Base-by-base conservation (phyloP, 495 filamentous ascomycete species). In the Beverwykella pulmonaria region DNA sequence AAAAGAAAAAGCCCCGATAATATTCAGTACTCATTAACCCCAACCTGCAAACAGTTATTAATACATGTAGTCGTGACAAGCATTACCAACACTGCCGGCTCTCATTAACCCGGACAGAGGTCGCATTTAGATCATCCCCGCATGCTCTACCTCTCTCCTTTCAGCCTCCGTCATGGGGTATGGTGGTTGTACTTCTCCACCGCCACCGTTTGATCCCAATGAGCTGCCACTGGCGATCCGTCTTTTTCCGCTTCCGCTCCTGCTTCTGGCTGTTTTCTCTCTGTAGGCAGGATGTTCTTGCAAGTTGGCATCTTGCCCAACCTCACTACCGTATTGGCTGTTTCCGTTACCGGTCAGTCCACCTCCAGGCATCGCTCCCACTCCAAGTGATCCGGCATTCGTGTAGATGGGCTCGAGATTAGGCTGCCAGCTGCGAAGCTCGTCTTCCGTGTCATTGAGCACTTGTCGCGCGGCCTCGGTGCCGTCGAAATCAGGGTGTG, bases 361-460 rank as follows among this genome's bases (percentile, higher is more conserved):
- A 20, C 60, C 56, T 52, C 67, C 67, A 19, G 65, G 70, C 71
- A 73, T 70, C 22, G 72, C 73, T 23, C 75, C 74, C 0, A 61
- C 66, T 36, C 75, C 74, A 52, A 79, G 61, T 12, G 52, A 59
- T 1, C 73, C 72, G 20, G 82, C 81, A 4, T 73, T 52, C 5
- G 75, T 78, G 1, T 68, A 70, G 55, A 88, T 78, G 9, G 85
- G 84, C 68, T 87, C 86, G 3, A 84, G 70, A n/a, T 79, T 78
- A 9, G 83, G 79, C 48, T 82, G 77, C 92, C 92, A 97, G 12
- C 83, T 82, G 30, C 86, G 86, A 49, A 98, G 82, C 46, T 94
- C 91, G 47, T 90, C 89, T 77, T 98, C 94, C 22, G 92, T 92
- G 61, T 97, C 93, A 68, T 94, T 92, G n/a, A 98, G 83, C 14